Base-by-base conservation (phyloP, 306 rosid species). In the Prunus fruticosa region DNA sequence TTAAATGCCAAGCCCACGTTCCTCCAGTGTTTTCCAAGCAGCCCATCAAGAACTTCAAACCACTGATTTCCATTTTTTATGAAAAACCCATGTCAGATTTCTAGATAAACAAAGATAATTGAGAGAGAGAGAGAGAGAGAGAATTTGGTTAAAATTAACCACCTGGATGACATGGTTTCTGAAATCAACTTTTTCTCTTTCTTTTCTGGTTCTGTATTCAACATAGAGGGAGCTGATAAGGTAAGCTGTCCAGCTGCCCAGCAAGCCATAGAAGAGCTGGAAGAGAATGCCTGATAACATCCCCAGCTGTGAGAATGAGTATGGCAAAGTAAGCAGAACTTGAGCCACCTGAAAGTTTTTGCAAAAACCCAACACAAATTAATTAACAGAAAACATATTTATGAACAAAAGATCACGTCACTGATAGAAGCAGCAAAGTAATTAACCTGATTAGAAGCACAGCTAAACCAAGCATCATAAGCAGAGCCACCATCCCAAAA, bases 221-320 rank as follows among this genome's bases (percentile, higher is more conserved):
- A 95, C 84, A 14, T 92, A 95, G 86, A 95, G 99, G 0, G 84
- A 78, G 85, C 97, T 90, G n/a, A 95, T 95, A 69, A 95, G 89
- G 84, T 95, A 95, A 34, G 99, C 99, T 0, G 99, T 95, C 99
- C 99, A 95, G 88, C 99, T 89, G 6, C 99, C 99, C n/a, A 95
- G 11, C 27, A 95, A 32, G 56, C 99, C 89, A 22, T 95, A 95
- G 71, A 95, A 88, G 82, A 95, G 91, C 84, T 95, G 98, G 64
- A 95, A 92, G 27, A 92, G 89, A 45, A 92, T 85, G 23, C 99
- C 99, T 12, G 99, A 95, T 8, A 92, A 83, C 97, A 92, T 86
- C 41, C 99, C 99, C 66, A 95, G 91, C 73, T 95, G 99, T 18
- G 99, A 95, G 76, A 95, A 95, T 64, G 99, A 95, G 81, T 95